These are phyloP conservation scores for Calonectria leucothoes DNA, from an alignment of 2,329 filamentous ascomycete genomes.

Conservation along the genomic window DNA sequence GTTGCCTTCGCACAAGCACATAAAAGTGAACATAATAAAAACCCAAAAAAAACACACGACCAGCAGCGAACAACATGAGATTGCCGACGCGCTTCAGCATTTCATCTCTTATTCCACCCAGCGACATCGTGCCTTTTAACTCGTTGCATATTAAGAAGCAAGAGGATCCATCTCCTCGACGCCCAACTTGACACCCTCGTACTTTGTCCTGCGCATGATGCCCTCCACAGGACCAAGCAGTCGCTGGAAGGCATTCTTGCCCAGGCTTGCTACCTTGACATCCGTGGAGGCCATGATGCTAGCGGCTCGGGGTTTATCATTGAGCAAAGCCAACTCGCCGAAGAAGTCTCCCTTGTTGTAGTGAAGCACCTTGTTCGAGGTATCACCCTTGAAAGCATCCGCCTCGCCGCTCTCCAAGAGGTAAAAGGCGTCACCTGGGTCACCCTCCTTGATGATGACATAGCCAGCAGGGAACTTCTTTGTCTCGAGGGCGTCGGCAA, in stretches of 20 bases:
- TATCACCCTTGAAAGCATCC: conserved; percentile 84
- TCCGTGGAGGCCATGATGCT: conserved; percentile 87
- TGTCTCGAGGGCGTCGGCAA: conserved; percentile 94
- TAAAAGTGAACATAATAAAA: conserved; percentile 19
- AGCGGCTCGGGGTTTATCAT: conserved; percentile 92
- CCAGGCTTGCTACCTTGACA: conserved; percentile 91
- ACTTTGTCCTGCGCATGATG: conserved; percentile 86
- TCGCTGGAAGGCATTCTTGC: conserved; percentile 94
- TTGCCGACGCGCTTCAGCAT: conserved; percentile 21
- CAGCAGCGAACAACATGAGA: conserved; percentile 7
- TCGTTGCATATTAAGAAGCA: conserved; percentile 38
- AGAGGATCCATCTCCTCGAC: conserved; percentile 77
- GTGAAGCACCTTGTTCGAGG: conserved; percentile 76
- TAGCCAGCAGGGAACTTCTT: conserved; percentile 83
- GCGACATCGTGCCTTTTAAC: neutral
- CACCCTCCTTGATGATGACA: conserved; percentile 91
- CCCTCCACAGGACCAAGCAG: conserved; percentile 92
- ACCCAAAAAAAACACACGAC: conserved; percentile 23
- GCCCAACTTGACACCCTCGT: conserved; percentile 68
- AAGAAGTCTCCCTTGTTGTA: conserved; percentile 97
- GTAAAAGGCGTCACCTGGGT: conserved; percentile 92
- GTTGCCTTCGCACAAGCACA: conserved; percentile 22
- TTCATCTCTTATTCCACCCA: conserved; percentile 8
- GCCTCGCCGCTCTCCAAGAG: conserved; percentile 90
- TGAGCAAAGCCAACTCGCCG: conserved; percentile 91